These are phyloP conservation scores for Trichopus zeylanicus DNA, from an alignment of 116 monocot genomes.

Conservation along the genomic window DNA sequence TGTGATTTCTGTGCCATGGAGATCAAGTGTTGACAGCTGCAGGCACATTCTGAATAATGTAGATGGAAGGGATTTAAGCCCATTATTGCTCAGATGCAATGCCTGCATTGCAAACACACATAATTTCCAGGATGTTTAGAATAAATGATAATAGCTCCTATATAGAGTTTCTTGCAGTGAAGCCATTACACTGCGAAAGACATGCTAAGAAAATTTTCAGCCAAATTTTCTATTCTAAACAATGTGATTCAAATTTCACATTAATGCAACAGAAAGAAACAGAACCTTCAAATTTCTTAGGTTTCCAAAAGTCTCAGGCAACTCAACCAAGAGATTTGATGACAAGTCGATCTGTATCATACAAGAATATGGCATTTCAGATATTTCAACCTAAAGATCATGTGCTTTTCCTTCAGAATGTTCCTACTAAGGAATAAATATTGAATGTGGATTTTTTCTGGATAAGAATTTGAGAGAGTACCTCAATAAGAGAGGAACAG, in stretches of 20 bases:
- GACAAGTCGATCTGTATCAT: slow-evolving; percentile 75
- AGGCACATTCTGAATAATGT: slow-evolving; percentile 64
- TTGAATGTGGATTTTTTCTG: not conserved
- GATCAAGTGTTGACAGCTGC: slow-evolving; percentile 57
- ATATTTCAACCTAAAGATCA: not conserved
- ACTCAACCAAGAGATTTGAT: slow-evolving; percentile 63
- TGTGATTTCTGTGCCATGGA: slow-evolving; percentile 84
- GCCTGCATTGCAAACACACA: slow-evolving; percentile 28
- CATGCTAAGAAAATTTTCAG: not conserved
- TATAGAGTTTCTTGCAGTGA: too few relatives aligned
- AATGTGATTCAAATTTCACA: too few relatives aligned
- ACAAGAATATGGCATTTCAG: not conserved
- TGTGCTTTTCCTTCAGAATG: not conserved
- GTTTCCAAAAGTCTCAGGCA: slow-evolving; percentile 70
- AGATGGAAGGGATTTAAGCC: slow-evolving; percentile 65
- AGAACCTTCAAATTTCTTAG: slow-evolving; percentile 68
- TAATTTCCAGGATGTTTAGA: not conserved
- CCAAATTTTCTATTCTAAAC: too few relatives aligned
- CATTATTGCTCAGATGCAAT: slow-evolving; percentile 70
- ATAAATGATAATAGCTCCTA: too few relatives aligned
- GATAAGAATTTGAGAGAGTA: slow-evolving; percentile 2
- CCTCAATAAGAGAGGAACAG: slow-evolving; percentile 74
- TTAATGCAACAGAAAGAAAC: not conserved
- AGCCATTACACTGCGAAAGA: too few relatives aligned
- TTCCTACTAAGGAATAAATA: not conserved